These are phyloP conservation scores for Heliosperma pusillum DNA, from an alignment of 148 eudicot species.

Conservation along the genomic window DNA sequence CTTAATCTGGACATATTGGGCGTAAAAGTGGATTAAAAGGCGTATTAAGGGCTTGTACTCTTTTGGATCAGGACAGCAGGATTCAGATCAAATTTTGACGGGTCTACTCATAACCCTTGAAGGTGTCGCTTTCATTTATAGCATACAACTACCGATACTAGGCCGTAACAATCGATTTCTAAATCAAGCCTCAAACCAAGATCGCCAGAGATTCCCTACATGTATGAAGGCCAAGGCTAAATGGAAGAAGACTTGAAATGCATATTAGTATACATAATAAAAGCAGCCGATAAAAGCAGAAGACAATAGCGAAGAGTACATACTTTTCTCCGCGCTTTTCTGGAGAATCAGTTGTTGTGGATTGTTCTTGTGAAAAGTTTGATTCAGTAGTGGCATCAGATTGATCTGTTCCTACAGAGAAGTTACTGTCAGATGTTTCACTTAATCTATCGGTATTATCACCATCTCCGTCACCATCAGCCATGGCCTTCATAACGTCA, in stretches of 20 bases:
- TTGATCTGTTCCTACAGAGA: slow-evolving; percentile 45
- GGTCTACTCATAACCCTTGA: background rate
- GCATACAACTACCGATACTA: no score
- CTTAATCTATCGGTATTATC: slow-evolving; percentile 43
- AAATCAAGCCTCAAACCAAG: background rate
- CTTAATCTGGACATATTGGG: no score
- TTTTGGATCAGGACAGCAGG: background rate
- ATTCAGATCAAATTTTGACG: background rate
- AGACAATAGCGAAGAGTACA: slow-evolving; percentile 18
- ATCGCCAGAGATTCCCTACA: background rate
- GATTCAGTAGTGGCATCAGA: slow-evolving; percentile 42
- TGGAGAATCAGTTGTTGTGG: slow-evolving; percentile 29
- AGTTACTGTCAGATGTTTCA: slow-evolving; percentile 41
- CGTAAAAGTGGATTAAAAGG: background rate
- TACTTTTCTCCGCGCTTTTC: slow-evolving; percentile 47
- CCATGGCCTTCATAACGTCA: slow-evolving; percentile 20
- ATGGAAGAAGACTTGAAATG: background rate
- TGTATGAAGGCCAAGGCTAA: background rate
- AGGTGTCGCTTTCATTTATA: background rate
- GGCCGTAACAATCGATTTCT: no score
- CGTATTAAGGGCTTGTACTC: background rate
- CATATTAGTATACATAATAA: background rate
- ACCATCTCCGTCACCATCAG: slow-evolving; percentile 24
- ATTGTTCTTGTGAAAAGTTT: slow-evolving; percentile 23
- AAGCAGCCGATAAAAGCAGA: background rate